Base-by-base conservation (phyloP, 176 grass and related monocot species). In the Olyra latifolia region DNA sequence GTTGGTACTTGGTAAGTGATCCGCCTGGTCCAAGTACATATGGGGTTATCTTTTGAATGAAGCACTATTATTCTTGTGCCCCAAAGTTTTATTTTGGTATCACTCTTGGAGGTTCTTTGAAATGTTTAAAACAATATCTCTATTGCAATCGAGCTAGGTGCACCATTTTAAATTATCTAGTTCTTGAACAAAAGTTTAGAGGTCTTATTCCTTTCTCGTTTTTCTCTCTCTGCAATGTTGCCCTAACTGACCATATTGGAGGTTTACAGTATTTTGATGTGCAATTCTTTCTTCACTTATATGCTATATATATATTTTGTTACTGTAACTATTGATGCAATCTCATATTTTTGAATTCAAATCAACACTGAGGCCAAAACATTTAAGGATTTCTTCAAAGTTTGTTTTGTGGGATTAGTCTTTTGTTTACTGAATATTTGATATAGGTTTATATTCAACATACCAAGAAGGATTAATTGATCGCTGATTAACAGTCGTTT, bases 401-500 rank as follows among this genome's bases (percentile, higher is more conserved):
- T 25, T 57, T 38, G 15, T 39, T 30, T 20, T 24, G 27, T 5
- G 17, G 71, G 39, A 62, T 35, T 7, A 29, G 45, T 30, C 52
- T 19, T 28, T 22, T 17, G 49, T 5, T 55, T 71, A 24, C 46
- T 23, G 0, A 20, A 72, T 49, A 72, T 10, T 47, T 47, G 2
- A 17, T 56, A 28, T 53, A 46, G 25, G 73, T 71, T 72, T 67
- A 8, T 66, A 38, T 67, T 80, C 61, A 30, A 8, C 46, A 65
- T 54, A 28, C 28, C 11, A 76, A 46, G 49, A 71, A 49, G 48
- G 53, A 62, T 41, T 4, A 39, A 28, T 15, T 66, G 1, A 50
- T 16, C 17, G 48, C 4, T 66, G 1, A n/a, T n/a, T n/a, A n/a
- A n/a, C 29, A 75, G 5, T 40, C 14, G 3, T 61, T 17, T 46